These are phyloP conservation scores for Intubia oerlemansii DNA, from an alignment of 2,329 filamentous ascomycete genomes.

Conservation along the genomic window DNA sequence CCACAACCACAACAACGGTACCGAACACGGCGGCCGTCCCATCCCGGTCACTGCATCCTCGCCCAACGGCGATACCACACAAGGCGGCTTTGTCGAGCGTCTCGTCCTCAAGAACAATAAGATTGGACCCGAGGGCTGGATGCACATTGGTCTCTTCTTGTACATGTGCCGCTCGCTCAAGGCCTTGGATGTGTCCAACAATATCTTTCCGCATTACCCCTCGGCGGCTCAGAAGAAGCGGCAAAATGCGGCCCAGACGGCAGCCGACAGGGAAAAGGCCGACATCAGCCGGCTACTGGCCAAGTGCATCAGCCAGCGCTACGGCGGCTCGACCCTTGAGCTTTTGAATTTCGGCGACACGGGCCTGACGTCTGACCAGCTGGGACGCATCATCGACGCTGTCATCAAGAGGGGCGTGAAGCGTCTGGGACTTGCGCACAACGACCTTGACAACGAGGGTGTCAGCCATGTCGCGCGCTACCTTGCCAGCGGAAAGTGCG, in stretches of 20 bases:
- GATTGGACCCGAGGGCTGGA: conserved; percentile 75
- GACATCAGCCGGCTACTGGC: conserved; percentile 48
- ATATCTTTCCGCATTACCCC: conserved; percentile 43
- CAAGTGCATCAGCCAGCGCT: conserved; percentile 53
- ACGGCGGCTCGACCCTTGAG: conserved; percentile 57
- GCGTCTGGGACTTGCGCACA: conserved; percentile 66
- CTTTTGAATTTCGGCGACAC: conserved; percentile 71
- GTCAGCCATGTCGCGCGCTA: conserved; percentile 59
- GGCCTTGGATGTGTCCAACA: conserved; percentile 66
- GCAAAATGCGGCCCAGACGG: conserved; percentile 5
- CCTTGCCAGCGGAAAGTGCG: conserved; percentile 53
- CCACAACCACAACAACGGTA: not conserved
- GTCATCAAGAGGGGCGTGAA: conserved; percentile 57
- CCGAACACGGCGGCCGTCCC: conserved; percentile 11
- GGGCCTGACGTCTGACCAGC: conserved; percentile 44
- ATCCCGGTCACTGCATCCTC: conserved; percentile 9
- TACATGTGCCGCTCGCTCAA: conserved; percentile 78
- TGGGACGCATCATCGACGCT: conserved; percentile 62
- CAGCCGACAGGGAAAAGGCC: conserved; percentile 10
- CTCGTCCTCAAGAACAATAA: conserved; percentile 84
- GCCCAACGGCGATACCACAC: conserved; percentile 19
- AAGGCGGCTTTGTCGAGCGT: conserved; percentile 63
- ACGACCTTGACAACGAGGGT: conserved; percentile 52
- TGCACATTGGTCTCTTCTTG: conserved; percentile 70
- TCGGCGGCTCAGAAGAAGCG: not conserved